Evolutionary conservation across 148 eudicot genomes (phyloP), one percentile per base, ranked within the genome.

Genomic region (Diospyros lotus): DNA sequence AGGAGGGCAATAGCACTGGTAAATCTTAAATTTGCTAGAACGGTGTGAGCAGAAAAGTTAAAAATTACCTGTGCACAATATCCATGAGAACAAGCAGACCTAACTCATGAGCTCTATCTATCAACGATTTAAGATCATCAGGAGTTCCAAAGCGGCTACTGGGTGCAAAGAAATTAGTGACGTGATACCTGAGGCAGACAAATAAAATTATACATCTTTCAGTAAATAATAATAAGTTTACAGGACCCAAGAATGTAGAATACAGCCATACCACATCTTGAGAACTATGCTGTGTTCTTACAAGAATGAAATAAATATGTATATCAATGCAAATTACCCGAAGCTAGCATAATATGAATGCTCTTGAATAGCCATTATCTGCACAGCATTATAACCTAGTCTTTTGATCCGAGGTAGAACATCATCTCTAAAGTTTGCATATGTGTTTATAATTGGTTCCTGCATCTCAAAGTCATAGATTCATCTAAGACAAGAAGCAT

Each of bases 131-230:
- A 9, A 95, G 94, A 73, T 95, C 99, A 73, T 95, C 99, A 13
- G 99, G 99, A 75, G 97, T 91, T 65, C 99, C 99, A 87, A 84
- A 95, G 66, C 98, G 99, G 77, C 99, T 95, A 84, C 98, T 93
- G 68, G 99, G 99, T 74, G 99, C 98, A 88, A 91, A 95, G 83
- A 95, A 95, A 72, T 95, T 95, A 9, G 99, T 93, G 73, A 95
- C 98, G 59, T 95, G 99, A 82, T 95, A 95, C 85, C 99, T 95
- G 78, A 58, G 48, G 75, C 76, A 82, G 44, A 66, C n/a, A 78
- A 66, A 64, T 53, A 51, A 53, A 73, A 60, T 59, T 18, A 53
- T 68, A 53, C 74, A 69, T 70, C 15, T n/a, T 18, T 17, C n/a
- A 46, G 45, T 67, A 66, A 68, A 67, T 61, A 71, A 10, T 54